Evolutionary conservation across 345 rosid species (phyloP).

Genomic region (Excoecaria cochinchinensis): DNA sequence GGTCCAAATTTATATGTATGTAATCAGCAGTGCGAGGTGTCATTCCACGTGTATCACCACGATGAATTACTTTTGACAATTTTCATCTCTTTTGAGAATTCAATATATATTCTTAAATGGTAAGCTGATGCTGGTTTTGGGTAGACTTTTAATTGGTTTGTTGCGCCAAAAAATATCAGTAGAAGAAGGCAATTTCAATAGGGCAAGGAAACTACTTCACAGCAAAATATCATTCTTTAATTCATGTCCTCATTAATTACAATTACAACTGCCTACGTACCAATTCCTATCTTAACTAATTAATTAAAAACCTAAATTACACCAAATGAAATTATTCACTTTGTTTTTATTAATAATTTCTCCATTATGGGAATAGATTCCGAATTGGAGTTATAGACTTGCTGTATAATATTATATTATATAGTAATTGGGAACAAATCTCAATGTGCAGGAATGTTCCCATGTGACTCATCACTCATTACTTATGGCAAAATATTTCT

Average conservation of each 20-base stretch:
- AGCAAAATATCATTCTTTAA: not conserved
- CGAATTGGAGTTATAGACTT: not conserved
- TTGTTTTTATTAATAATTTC: not conserved
- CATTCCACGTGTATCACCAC: too few species aligned
- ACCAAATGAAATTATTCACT: not conserved
- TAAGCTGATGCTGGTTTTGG: too few species aligned
- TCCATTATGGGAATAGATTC: constrained; percentile 1
- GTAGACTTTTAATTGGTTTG: too few species aligned
- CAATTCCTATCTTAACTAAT: too few species aligned
- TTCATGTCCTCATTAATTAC: not conserved
- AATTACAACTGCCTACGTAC: too few species aligned
- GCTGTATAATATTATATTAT: too few species aligned
- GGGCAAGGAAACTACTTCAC: not conserved
- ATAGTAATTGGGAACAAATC: not conserved
- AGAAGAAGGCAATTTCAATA: not conserved
- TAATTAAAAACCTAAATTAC: too few species aligned
- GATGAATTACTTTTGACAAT: too few species aligned
- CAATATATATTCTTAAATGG: too few species aligned
- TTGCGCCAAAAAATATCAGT: not conserved
- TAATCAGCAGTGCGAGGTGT: too few species aligned
- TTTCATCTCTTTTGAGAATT: too few species aligned
- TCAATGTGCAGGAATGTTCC: constrained; percentile 10
- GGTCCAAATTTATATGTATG: too few species aligned
- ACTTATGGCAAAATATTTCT: not conserved
- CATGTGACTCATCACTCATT: not conserved